Evolutionary conservation across 352 stramenopile genomes (phyloP).

Genomic region (Pythium monospermum): DNA sequence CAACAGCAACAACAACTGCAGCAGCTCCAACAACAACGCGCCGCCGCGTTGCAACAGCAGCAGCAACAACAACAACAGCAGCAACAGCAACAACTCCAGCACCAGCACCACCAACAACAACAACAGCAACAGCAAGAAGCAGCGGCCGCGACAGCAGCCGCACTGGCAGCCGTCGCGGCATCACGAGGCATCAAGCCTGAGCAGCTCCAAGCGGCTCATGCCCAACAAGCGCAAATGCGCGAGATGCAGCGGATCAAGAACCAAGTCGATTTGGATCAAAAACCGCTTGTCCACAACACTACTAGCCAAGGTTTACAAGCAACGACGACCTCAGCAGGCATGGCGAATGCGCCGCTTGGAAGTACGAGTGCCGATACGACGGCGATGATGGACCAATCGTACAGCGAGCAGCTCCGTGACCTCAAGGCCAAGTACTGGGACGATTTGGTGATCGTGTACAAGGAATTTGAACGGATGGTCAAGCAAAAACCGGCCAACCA

Average conservation of each 20-base stretch:
- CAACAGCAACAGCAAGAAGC: conserved; percentile 17
- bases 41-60: background rate
- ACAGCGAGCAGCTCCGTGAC: conserved; percentile 67
- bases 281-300: conserved; percentile 3
- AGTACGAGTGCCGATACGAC: conserved; percentile 15
- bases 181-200: conserved; percentile 52
- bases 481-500: conserved; percentile 76
- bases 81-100: conserved; percentile 3
- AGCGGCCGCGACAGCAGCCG: conserved; percentile 5
- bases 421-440: conserved; percentile 83
- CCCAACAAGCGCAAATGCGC: conserved; percentile 58
- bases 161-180: conserved; percentile 18
- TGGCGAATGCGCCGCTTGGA: background rate
- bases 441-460: conserved; percentile 75
- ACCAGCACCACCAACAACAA: conserved; percentile 3
- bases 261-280: conserved; percentile 39
- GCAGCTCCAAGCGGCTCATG: conserved; percentile 47
- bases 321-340: conserved; percentile 2
- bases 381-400: conserved; percentile 31
- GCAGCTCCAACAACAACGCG: conserved; percentile 5
- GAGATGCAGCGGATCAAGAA: conserved; percentile 64
- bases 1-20: conserved; percentile 6
- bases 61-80: background rate
- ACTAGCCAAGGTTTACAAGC: background rate
- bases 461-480: conserved; percentile 83